These are phyloP conservation scores for Trichoderma oligosporum DNA, from an alignment of 2,329 filamentous ascomycete species.

Conservation along the genomic window DNA sequence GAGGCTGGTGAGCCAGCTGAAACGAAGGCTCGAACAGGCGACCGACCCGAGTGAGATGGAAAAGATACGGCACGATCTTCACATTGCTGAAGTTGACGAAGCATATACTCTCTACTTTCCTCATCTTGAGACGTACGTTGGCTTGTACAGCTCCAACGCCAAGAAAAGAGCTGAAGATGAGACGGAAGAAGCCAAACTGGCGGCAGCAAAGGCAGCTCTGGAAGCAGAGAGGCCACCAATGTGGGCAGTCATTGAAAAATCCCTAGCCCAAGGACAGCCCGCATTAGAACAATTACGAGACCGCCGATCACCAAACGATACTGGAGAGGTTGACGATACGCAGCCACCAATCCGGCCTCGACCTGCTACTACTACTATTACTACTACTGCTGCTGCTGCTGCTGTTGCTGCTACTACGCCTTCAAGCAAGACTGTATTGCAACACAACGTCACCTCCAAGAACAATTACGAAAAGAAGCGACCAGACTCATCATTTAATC, in stretches of 20 bases:
- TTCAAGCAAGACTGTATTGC: neutral
- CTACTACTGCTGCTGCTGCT: too few relatives aligned
- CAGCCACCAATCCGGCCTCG: slow-evolving; percentile 16
- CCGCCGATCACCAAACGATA: slow-evolving; percentile 35
- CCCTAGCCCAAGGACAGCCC: slow-evolving; percentile 53
- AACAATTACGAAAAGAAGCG: slow-evolving; percentile 23
- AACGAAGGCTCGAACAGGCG: slow-evolving; percentile 52
- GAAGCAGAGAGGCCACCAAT: slow-evolving; percentile 54
- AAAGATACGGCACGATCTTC: slow-evolving; percentile 54
- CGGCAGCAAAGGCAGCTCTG: slow-evolving; percentile 43
- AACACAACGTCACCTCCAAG: slow-evolving; percentile 3
- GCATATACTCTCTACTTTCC: slow-evolving; percentile 73
- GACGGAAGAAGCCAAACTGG: slow-evolving; percentile 37
- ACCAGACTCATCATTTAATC: neutral
- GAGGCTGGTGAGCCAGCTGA: slow-evolving; percentile 61
- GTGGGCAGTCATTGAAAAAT: slow-evolving; percentile 64
- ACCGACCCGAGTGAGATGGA: slow-evolving; percentile 50
- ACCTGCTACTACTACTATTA: neutral
- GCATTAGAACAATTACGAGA: slow-evolving; percentile 55
- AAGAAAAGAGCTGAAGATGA: slow-evolving; percentile 36
- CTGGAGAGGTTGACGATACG: slow-evolving; percentile 7
- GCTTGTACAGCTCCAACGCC: slow-evolving; percentile 51
- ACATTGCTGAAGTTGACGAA: slow-evolving; percentile 67
- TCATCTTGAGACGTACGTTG: slow-evolving; percentile 66
- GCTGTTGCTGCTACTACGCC: neutral